Evolutionary conservation across 257 asterid genomes (phyloP).

Genomic region (Penstemon barbatus): DNA sequence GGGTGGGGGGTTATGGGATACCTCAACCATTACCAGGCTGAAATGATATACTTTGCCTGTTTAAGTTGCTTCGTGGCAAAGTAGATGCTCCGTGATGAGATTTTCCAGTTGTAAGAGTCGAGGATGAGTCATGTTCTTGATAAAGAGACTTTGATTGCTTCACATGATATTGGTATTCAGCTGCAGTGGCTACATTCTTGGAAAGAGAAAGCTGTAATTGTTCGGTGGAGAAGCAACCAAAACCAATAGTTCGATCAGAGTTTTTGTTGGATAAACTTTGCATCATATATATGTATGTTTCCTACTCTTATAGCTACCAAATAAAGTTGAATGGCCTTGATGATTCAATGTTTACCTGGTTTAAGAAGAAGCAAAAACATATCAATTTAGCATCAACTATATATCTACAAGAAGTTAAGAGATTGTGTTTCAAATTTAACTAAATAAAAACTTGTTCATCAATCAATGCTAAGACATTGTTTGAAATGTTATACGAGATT

Average conservation of each 20-base stretch:
- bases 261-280: conserved; percentile 41
- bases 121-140: conserved; percentile 54
- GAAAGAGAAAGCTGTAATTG: conserved; percentile 37
- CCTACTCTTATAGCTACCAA: conserved; percentile 16
- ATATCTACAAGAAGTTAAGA: background rate
- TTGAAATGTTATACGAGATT: conserved; percentile 1
- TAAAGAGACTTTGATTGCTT: conserved; percentile 42
- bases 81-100: conserved; percentile 41
- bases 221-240: conserved; percentile 41
- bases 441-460: background rate
- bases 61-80: conserved; percentile 34
- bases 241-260: conserved; percentile 30
- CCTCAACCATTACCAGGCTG: conserved; percentile 42
- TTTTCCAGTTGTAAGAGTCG: conserved; percentile 49
- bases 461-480: conserved; percentile 9
- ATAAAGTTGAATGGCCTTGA: conserved; percentile 19
- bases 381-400: background rate
- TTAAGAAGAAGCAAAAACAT: background rate
- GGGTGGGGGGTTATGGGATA: background rate
- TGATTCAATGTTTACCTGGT: conserved; percentile 29
- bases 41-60: conserved; percentile 38
- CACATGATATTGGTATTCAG: conserved; percentile 23
- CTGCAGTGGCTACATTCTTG: conserved; percentile 29
- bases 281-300: conserved; percentile 39
- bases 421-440: background rate